Conservation (phyloP, 805 yeast species). For the Lipomyces yamanashiensis region DNA sequence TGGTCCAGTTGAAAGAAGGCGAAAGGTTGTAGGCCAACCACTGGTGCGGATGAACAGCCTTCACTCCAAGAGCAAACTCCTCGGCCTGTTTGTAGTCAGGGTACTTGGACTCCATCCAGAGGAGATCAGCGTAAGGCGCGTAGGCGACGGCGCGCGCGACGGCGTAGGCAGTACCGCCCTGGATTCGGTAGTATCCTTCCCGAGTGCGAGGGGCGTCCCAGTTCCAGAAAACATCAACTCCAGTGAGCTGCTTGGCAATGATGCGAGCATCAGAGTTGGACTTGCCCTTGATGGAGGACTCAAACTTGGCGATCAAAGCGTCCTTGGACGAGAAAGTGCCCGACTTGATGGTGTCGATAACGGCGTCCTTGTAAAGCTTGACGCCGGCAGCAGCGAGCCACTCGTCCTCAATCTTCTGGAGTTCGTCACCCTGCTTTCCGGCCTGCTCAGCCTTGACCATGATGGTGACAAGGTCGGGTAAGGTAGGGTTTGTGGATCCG, state of each 20-base stretch:
- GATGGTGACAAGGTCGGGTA: constrained; percentile 72
- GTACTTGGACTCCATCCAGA: constrained; percentile 97
- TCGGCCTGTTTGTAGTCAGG: constrained; percentile 93
- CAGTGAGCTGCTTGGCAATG: constrained; percentile 52
- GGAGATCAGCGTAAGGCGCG: constrained; percentile 92
- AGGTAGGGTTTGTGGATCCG: constrained; percentile 86
- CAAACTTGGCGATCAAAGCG: constrained; percentile 65
- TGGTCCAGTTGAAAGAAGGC: constrained; percentile 97
- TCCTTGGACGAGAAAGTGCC: constrained; percentile 65
- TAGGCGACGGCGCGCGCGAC: constrained; percentile 94
- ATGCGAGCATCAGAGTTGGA: constrained; percentile 81
- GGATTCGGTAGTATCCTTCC: constrained; percentile 95
- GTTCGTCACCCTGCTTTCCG: constrained; percentile 73
- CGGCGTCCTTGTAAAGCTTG: constrained; percentile 89
- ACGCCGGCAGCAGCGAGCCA: constrained; percentile 85
- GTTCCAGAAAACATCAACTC: constrained; percentile 51
- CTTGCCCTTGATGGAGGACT: constrained; percentile 57
- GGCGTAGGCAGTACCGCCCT: constrained; percentile 97
- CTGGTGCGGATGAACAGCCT: constrained; percentile 78
- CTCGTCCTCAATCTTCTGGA: constrained; percentile 74
- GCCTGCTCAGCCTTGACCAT: constrained; percentile 79
- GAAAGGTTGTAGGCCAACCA: constrained; percentile 97
- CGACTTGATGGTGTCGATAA: constrained; percentile 74
- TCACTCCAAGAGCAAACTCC: constrained; percentile 92
- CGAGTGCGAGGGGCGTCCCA: constrained; percentile 85